phyloP scores from a whole-genome alignment of 2,329 filamentous ascomycete species.

The Dothidotthia symphoricarpi region DNA sequence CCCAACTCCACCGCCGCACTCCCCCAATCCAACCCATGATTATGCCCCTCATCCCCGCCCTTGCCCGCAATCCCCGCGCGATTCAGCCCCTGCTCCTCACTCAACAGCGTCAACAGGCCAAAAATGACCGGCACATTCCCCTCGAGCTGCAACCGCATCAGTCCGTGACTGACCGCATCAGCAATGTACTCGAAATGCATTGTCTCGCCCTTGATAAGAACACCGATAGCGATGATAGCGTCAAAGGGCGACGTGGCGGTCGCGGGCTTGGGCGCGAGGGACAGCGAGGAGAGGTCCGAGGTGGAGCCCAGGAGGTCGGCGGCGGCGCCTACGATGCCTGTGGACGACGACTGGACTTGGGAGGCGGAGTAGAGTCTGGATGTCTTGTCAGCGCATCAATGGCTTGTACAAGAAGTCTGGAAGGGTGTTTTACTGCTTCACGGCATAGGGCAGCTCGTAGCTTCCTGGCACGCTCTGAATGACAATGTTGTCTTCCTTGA shows the following conservation, averaged over 20 bases:
- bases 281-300: constrained; percentile 54
- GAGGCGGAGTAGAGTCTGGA: constrained; percentile 77
- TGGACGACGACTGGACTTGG: constrained; percentile 68
- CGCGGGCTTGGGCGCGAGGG: constrained; percentile 18
- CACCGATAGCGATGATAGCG: constrained; percentile 90
- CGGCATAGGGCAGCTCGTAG: constrained; percentile 90
- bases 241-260: constrained; percentile 64
- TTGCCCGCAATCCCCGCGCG: constrained; percentile 67
- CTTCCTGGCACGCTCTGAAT: constrained; percentile 87
- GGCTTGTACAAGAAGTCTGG: too few relatives aligned
- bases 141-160: constrained; percentile 94
- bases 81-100: constrained; percentile 80
- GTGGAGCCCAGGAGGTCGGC: constrained; percentile 74
- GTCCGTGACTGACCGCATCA: constrained; percentile 81
- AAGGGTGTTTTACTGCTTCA: constrained; percentile 65
- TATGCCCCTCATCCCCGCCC: constrained; percentile 61
- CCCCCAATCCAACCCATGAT: constrained; percentile 97
- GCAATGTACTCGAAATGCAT: constrained; percentile 99
- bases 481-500: constrained; percentile 83
- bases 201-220: constrained; percentile 96
- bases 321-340: constrained; percentile 61
- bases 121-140: constrained; percentile 87
- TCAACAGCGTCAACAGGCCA: constrained; percentile 84
- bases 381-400: constrained; percentile 7
- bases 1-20: constrained; percentile 91